Evolutionary conservation across 495 filamentous ascomycete genomes (phyloP).

Genomic region (Penicillium turbatum): DNA sequence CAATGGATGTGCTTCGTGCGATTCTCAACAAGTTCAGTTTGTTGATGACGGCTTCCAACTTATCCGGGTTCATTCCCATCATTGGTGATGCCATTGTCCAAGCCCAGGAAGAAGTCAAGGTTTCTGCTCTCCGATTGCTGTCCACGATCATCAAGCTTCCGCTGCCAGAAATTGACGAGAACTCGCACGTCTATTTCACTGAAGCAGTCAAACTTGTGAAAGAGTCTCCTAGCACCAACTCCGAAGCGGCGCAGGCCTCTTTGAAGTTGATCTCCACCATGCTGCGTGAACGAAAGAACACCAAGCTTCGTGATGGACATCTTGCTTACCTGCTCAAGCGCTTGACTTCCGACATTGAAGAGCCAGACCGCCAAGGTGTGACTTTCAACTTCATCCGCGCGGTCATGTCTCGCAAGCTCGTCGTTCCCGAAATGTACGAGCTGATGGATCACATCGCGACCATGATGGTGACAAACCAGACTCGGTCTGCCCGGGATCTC

Average conservation of each 20-base stretch:
- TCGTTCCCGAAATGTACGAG: constrained; percentile 87
- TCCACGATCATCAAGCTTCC: constrained; percentile 82
- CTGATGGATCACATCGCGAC: constrained; percentile 77
- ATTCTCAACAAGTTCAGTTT: constrained; percentile 75
- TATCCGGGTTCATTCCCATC: constrained; percentile 80
- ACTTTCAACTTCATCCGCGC: constrained; percentile 90
- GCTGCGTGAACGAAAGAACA: constrained; percentile 71
- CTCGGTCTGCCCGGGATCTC: constrained; percentile 75
- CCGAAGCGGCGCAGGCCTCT: constrained; percentile 77
- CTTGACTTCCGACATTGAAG: constrained; percentile 83
- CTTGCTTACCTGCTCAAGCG: constrained; percentile 80
- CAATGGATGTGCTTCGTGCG: constrained; percentile 77
- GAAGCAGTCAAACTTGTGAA: constrained; percentile 80
- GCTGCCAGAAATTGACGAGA: constrained; percentile 61
- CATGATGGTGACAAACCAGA: constrained; percentile 97
- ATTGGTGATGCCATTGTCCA: constrained; percentile 80
- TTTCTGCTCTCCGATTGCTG: constrained; percentile 77
- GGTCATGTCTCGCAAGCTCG: constrained; percentile 75
- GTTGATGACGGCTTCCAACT: constrained; percentile 70
- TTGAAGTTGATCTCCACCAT: constrained; percentile 83
- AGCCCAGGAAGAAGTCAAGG: constrained; percentile 83
- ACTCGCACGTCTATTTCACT: constrained; percentile 70
- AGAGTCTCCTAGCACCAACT: constrained; percentile 67
- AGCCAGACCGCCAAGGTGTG: constrained; percentile 83
- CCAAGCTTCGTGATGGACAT: constrained; percentile 71